Conservation (phyloP, 2,329 filamentous ascomycete genomes). For the Penicillium glabrum region DNA sequence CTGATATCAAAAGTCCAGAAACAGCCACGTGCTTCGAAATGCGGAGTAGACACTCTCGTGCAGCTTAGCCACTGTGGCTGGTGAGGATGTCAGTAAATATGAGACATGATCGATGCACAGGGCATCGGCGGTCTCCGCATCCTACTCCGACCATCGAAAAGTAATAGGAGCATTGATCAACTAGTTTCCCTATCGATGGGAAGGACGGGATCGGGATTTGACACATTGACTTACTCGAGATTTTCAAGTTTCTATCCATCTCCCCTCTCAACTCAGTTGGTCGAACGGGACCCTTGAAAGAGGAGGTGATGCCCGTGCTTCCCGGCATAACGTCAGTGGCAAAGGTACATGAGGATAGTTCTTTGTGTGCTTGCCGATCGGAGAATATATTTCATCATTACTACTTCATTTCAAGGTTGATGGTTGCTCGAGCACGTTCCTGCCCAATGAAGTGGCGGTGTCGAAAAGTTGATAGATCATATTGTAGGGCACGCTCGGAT, state of each 20-base stretch:
- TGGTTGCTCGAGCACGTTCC: neutral
- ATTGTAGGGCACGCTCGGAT: neutral
- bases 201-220: neutral
- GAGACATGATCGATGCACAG: neutral
- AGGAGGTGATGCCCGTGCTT: neutral
- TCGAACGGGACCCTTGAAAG: neutral
- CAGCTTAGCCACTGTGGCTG: constrained; percentile 5
- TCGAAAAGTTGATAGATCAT: constrained; percentile 4
- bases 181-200: constrained; percentile 17
- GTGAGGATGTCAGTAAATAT: neutral
- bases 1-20: neutral
- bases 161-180: constrained; percentile 4
- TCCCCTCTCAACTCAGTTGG: too few relatives aligned
- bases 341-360: neutral
- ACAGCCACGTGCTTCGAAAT: neutral
- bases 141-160: constrained; percentile 3
- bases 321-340: neutral
- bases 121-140: constrained; percentile 22
- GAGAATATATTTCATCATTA: neutral
- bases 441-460: neutral
- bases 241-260: neutral
- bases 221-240: constrained; percentile 12
- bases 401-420: neutral
- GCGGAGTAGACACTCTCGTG: neutral
- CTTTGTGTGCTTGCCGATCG: neutral